Evolutionary conservation across 352 stramenopile genomes (phyloP).

Genomic region (Pilasporangium apinafurcum): DNA sequence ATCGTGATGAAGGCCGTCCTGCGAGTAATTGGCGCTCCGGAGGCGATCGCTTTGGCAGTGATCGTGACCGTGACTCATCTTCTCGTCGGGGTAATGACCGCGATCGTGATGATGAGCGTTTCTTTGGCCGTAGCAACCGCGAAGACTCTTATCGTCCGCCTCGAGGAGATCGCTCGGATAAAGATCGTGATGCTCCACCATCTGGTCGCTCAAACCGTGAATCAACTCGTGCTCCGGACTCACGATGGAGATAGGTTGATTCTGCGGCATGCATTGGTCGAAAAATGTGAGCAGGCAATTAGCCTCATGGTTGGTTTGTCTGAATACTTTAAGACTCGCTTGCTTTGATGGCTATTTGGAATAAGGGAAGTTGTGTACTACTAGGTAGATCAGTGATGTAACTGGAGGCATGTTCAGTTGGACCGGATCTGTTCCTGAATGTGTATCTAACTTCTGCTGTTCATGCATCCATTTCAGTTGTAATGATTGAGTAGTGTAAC

Average conservation of each 20-base stretch:
- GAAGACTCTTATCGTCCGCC: slow-evolving; percentile 56
- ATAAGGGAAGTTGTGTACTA: no score
- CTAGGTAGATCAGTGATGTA: no score
- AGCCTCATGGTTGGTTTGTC: background rate
- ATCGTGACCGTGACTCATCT: slow-evolving; percentile 19
- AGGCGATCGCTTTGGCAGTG: slow-evolving; percentile 17
- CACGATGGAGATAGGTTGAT: slow-evolving; percentile 53
- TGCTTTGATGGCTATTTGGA: no score
- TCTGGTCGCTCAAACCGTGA: slow-evolving; percentile 19
- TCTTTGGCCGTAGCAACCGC: slow-evolving; percentile 32
- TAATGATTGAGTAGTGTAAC: no score
- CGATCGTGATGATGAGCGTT: slow-evolving; percentile 35
- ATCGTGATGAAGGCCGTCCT: slow-evolving; percentile 27
- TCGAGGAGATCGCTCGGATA: slow-evolving; percentile 11
- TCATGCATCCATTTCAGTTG: no score
- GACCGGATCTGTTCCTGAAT: no score
- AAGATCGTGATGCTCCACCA: slow-evolving; percentile 9
- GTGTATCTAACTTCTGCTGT: no score
- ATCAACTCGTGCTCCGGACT: slow-evolving; percentile 38
- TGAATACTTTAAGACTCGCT: background rate
- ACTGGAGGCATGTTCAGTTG: no score
- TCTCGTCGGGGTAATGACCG: slow-evolving; percentile 17
- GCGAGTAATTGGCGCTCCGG: slow-evolving; percentile 7
- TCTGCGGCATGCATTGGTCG: background rate
- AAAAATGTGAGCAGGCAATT: background rate